Percentiles rank a stretch among this genome's conserved stretches.
These are phyloP conservation scores for Aspergillus fischeri DNA, from an alignment of 2,329 filamentous ascomycete species.

Conservation along the genomic window DNA sequence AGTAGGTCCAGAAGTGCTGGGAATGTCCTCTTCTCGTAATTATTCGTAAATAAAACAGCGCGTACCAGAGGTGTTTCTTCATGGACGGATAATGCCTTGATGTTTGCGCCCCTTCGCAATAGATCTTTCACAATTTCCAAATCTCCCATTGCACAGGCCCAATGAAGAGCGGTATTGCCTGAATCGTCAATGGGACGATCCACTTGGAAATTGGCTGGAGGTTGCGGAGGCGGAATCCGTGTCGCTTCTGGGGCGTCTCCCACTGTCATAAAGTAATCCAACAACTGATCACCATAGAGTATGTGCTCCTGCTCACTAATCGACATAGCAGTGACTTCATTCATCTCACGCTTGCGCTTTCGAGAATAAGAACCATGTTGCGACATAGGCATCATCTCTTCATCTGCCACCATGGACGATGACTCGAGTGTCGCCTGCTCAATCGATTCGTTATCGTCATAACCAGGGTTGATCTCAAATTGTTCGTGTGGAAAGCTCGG, in stretches of 20 bases:
- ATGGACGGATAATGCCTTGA: constrained; percentile 63
- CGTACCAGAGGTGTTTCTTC: constrained; percentile 93
- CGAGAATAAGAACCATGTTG: constrained; percentile 55
- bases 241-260: constrained; percentile 67
- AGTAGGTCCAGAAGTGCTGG: constrained; percentile 78
- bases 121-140: constrained; percentile 86
- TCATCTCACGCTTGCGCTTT: constrained; percentile 75
- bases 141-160: constrained; percentile 97
- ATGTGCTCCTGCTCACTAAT: constrained; percentile 77
- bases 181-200: constrained; percentile 93
- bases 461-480: constrained; percentile 60
- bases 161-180: constrained; percentile 88
- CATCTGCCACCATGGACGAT: constrained; percentile 79
- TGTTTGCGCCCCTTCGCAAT: constrained; percentile 71
- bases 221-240: constrained; percentile 61
- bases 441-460: constrained; percentile 74
- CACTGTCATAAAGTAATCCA: constrained; percentile 92
- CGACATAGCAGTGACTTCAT: constrained; percentile 53
- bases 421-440: constrained; percentile 81
- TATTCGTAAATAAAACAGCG: constrained; percentile 93
- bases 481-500: constrained; percentile 53
- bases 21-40: constrained; percentile 89
- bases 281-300: constrained; percentile 83
- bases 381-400: constrained; percentile 69
- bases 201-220: constrained; percentile 80